Conservation (phyloP, 2,329 filamentous ascomycete species). For the Talaromyces sp. region DNA sequence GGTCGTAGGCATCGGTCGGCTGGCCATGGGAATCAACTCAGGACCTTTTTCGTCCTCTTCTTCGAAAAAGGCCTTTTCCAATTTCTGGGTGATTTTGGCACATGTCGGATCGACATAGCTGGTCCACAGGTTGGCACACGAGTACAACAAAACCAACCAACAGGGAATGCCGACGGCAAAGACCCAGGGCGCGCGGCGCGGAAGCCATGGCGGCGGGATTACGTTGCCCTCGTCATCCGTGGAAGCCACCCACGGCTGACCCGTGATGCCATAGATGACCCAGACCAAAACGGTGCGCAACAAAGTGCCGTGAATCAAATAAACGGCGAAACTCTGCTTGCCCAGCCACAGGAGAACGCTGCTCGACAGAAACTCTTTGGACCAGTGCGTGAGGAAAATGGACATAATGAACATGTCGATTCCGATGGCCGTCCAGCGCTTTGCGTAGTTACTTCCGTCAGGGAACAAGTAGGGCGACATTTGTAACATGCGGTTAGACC, state of each 20-base stretch:
- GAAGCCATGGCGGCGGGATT: constrained; percentile 39
- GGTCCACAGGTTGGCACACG: constrained; percentile 47
- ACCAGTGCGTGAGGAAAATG: constrained; percentile 45
- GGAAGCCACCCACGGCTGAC: constrained; percentile 38
- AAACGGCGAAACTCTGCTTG: constrained; percentile 52
- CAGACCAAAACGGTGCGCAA: constrained; percentile 48
- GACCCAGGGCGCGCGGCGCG: constrained; percentile 32
- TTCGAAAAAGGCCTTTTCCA: constrained; percentile 46
- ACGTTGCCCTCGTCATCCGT: constrained; percentile 36
- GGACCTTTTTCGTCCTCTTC: constrained; percentile 30
- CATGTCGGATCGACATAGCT: constrained; percentile 48
- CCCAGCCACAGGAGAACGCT: constrained; percentile 50
- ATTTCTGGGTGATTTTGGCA: constrained; percentile 42
- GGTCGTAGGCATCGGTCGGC: constrained; percentile 7
- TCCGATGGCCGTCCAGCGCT: constrained; percentile 45
- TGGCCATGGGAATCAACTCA: constrained; percentile 21
- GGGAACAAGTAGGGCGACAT: constrained; percentile 44
- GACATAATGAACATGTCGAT: constrained; percentile 47
- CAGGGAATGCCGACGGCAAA: constrained; percentile 41
- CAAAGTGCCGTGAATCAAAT: constrained; percentile 50
- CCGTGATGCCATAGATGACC: constrained; percentile 49
- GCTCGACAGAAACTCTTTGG: constrained; percentile 47
- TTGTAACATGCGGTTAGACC: constrained; percentile 43
- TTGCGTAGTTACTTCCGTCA: constrained; percentile 36
- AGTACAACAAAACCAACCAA: constrained; percentile 45